Conservation (phyloP, 768 basidiomycete genomes). For the Hirschioporus abietinus region DNA sequence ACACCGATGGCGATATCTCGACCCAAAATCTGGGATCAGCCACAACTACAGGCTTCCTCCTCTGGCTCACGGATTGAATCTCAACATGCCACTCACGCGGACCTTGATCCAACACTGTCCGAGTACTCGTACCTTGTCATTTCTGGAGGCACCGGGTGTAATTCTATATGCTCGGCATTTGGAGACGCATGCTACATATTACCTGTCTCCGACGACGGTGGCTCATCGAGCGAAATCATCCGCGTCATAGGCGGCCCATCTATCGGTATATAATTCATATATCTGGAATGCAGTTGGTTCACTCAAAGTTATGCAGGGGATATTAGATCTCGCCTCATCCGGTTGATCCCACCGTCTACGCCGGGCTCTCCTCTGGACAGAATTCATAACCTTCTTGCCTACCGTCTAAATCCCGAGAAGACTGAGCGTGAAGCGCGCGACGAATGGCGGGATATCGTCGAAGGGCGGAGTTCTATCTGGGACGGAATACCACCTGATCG, state of each 20-base stretch:
- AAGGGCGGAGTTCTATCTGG: constrained; percentile 81
- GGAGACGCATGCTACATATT: constrained; percentile 71
- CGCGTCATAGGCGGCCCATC: constrained; percentile 86
- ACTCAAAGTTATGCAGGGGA: constrained; percentile 50
- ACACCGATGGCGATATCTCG: neutral
- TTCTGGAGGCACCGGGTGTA: constrained; percentile 93
- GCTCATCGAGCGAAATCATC: constrained; percentile 92
- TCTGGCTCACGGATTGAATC: constrained; percentile 8
- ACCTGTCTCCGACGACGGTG: constrained; percentile 94
- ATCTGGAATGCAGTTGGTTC: neutral
- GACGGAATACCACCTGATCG: constrained; percentile 80
- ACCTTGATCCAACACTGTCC: constrained; percentile 2
- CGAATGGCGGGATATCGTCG: constrained; percentile 91
- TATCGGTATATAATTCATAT: constrained; percentile 45
- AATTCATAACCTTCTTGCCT: constrained; percentile 71
- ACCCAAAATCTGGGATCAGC: constrained; percentile 12
- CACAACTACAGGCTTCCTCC: constrained; percentile 6
- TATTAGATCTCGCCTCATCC: constrained; percentile 82
- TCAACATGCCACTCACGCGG: constrained; percentile 1
- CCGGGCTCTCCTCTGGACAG: constrained; percentile 59
- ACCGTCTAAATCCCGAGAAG: constrained; percentile 68
- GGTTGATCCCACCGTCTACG: constrained; percentile 70
- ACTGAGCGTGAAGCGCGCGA: constrained; percentile 74
- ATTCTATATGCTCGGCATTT: constrained; percentile 86
- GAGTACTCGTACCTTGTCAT: constrained; percentile 59